These are phyloP conservation scores for Aspergillus asperescens DNA, from an alignment of 495 filamentous ascomycete species.

Conservation along the genomic window DNA sequence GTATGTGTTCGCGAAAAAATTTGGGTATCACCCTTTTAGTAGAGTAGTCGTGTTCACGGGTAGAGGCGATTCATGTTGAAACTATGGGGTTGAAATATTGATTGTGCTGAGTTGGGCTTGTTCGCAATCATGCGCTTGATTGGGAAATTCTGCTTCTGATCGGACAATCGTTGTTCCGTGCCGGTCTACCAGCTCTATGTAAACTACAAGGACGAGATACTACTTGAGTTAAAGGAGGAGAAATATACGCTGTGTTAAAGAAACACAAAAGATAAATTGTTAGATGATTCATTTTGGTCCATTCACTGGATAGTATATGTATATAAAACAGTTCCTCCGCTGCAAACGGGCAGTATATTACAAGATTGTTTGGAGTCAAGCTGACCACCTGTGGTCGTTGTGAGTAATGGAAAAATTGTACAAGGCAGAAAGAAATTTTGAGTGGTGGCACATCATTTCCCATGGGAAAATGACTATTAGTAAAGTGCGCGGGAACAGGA, in stretches of 20 bases:
- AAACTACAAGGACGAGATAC: too few relatives aligned
- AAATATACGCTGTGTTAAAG: too few relatives aligned
- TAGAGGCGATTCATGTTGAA: background rate
- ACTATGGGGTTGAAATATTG: background rate
- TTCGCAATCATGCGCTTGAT: slow-evolving; percentile 21
- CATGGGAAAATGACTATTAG: slow-evolving; percentile 5
- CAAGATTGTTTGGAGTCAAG: slow-evolving; percentile 27
- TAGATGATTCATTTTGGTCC: slow-evolving; percentile 2
- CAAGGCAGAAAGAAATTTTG: slow-evolving; percentile 18
- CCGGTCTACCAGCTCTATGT: slow-evolving; percentile 7
- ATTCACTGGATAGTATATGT: slow-evolving; percentile 19
- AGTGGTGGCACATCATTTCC: slow-evolving; percentile 15
- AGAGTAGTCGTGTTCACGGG: background rate
- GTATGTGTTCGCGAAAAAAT: background rate
- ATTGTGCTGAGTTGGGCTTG: slow-evolving; percentile 4
- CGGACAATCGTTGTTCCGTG: slow-evolving; percentile 30
- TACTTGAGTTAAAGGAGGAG: too few relatives aligned
- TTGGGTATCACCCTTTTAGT: background rate
- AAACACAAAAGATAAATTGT: background rate
- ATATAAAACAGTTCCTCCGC: slow-evolving; percentile 24
- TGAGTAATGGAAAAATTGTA: slow-evolving; percentile 20
- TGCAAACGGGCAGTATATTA: slow-evolving; percentile 34
- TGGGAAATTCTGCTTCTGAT: slow-evolving; percentile 33
- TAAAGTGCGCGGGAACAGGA: slow-evolving; percentile 15
- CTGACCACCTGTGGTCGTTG: slow-evolving; percentile 24